Evolutionary conservation across 73 alveolate species (phyloP).

Genomic region (Breviolum minutum): DNA sequence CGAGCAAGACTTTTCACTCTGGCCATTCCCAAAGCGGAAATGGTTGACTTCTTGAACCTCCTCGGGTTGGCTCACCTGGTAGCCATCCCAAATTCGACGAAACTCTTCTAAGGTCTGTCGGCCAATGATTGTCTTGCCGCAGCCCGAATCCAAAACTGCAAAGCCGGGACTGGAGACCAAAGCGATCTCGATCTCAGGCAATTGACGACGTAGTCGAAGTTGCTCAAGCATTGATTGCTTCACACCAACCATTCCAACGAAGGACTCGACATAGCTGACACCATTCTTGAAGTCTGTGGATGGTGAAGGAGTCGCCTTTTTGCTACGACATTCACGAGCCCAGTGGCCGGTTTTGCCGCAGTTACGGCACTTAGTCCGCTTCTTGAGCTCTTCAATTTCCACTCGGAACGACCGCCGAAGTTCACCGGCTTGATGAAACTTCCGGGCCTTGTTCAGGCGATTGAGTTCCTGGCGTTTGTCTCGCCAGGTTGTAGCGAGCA

Average conservation of each 20-base stretch:
- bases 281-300: neutral
- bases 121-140: conserved; percentile 16
- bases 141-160: neutral
- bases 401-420: neutral
- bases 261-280: neutral
- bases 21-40: conserved; percentile 14
- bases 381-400: neutral
- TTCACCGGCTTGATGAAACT: neutral
- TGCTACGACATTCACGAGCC: neutral
- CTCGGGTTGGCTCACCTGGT: neutral
- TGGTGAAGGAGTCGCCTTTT: neutral
- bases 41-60: neutral
- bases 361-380: neutral
- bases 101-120: neutral
- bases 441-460: neutral
- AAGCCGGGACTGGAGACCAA: conserved; percentile 12
- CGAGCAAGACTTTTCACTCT: neutral
- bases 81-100: neutral
- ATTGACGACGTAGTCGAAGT: neutral
- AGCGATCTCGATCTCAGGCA: neutral
- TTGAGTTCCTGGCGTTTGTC: conserved; percentile 11
- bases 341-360: neutral
- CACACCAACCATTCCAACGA: neutral
- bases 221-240: neutral
- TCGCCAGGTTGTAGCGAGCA: neutral